Conservation (phyloP, 805 yeast species). For the Saccharomycopsis sp. region DNA sequence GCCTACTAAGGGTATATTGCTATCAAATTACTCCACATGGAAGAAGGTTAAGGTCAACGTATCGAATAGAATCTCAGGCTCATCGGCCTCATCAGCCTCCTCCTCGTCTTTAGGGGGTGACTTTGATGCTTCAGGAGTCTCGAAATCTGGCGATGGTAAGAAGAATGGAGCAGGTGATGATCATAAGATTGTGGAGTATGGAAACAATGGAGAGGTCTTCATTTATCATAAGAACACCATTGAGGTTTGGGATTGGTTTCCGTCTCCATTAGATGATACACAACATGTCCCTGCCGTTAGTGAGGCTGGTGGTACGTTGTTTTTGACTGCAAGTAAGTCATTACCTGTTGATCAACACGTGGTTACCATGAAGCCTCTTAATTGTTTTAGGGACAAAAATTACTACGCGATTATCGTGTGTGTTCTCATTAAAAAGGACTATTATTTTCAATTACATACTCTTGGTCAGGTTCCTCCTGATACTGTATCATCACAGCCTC, state of each 20-base stretch:
- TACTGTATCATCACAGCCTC: conserved; percentile 9
- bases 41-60: conserved; percentile 24
- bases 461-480: conserved; percentile 15
- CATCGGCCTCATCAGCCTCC: conserved; percentile 1
- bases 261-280: conserved; percentile 20
- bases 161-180: neutral
- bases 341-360: neutral
- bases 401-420: conserved; percentile 24
- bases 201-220: conserved; percentile 34
- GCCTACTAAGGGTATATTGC: conserved; percentile 21
- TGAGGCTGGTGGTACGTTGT: conserved; percentile 23
- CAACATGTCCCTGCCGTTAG: neutral
- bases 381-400: conserved; percentile 23
- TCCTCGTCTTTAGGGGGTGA: neutral
- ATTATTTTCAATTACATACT: conserved; percentile 14
- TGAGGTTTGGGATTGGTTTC: conserved; percentile 38
- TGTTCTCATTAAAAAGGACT: conserved; percentile 8
- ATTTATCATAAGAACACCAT: conserved; percentile 26
- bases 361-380: conserved; percentile 25
- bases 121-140: neutral
- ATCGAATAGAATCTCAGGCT: conserved; percentile 7
- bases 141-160: neutral
- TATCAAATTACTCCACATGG: conserved; percentile 26
- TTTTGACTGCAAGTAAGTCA: conserved; percentile 26
- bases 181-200: conserved; percentile 27